These are phyloP conservation scores for Alopecurus myosuroides DNA, from an alignment of 176 grass and related monocot genomes.

Conservation along the genomic window DNA sequence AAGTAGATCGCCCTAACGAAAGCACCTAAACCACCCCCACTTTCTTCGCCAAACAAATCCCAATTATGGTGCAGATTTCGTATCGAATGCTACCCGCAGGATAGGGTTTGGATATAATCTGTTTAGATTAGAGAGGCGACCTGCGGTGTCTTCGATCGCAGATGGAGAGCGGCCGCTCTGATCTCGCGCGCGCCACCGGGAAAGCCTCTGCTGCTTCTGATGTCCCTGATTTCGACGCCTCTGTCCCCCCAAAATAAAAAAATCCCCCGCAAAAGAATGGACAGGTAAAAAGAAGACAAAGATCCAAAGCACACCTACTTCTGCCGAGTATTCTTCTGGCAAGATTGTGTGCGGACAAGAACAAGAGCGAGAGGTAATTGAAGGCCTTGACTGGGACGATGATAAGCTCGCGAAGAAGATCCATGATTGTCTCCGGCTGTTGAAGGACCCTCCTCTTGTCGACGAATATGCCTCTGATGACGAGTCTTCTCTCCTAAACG, in stretches of 20 bases:
- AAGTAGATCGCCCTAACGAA: no score
- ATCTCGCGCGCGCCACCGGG: neutral
- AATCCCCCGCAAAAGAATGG: no score
- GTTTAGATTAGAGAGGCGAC: no score
- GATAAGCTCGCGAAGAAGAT: neutral
- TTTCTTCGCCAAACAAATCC: neutral
- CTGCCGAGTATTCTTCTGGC: neutral
- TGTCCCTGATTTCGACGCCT: no score
- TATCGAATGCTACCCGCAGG: neutral
- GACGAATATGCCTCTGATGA: neutral
- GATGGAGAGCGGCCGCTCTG: neutral
- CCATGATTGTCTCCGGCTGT: neutral
- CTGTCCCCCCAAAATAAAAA: no score
- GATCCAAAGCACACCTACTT: neutral
- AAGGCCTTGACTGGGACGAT: neutral
- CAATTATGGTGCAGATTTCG: neutral
- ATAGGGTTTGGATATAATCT: no score
- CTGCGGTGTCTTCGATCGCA: no score
- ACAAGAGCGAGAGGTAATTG: neutral
- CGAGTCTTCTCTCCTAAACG: neutral
- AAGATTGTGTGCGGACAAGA: neutral
- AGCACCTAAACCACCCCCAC: neutral
- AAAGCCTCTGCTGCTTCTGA: neutral
- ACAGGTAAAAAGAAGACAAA: no score
- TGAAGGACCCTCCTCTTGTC: neutral